Evolutionary conservation across 164 flowering plant genomes (phyloP).

Genomic region (Saururus chinensis): DNA sequence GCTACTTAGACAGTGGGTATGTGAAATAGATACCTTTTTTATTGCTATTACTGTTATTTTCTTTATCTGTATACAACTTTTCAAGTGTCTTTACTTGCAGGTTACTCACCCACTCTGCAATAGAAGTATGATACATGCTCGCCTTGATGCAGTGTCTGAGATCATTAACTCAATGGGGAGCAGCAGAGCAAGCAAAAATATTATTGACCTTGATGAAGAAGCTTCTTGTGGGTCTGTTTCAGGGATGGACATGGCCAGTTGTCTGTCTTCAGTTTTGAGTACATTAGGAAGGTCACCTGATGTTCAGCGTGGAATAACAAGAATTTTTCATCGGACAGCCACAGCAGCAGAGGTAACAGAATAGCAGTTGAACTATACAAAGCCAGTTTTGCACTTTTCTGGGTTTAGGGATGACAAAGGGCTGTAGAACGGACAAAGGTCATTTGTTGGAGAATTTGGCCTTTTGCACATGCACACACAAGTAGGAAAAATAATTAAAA

Average conservation of each 20-base stretch:
- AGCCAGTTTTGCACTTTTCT: not conserved
- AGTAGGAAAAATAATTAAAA: too few relatives aligned
- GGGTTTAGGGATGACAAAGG: not conserved
- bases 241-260: constrained; percentile 27
- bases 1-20: constrained; percentile 90
- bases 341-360: constrained; percentile 66
- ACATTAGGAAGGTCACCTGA: constrained; percentile 61
- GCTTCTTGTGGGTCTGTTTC: constrained; percentile 13
- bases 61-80: too few relatives aligned
- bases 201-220: constrained; percentile 18
- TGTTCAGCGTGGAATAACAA: constrained; percentile 86
- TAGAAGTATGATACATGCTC: constrained; percentile 66
- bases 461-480: too few relatives aligned
- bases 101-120: constrained; percentile 88
- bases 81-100: constrained; percentile 30
- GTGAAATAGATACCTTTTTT: not conserved
- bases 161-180: constrained; percentile 66
- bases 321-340: constrained; percentile 82
- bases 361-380: not conserved
- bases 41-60: not conserved
- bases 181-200: constrained; percentile 13
- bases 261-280: constrained; percentile 61
- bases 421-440: too few relatives aligned
- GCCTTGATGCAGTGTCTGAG: constrained; percentile 94
- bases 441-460: too few relatives aligned